A percentile compares a stretch with the other conserved stretches of the same genome.
Conservation (phyloP, 768 basidiomycete genomes). For the Boletus patriciae region DNA sequence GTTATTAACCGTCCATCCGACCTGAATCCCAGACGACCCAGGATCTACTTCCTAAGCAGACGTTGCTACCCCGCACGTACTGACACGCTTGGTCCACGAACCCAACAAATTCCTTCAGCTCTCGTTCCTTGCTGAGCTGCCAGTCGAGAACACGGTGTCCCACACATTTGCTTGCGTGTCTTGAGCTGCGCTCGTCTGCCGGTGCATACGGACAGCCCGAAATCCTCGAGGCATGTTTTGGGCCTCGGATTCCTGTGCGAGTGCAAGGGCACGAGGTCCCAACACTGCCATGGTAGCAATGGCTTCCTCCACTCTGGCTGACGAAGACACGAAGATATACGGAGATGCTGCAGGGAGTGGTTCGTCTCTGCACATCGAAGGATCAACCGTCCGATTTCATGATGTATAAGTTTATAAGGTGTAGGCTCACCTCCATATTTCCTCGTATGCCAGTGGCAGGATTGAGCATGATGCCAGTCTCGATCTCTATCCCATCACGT, state of each 20-base stretch:
- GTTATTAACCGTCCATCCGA: neutral
- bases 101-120: constrained; percentile 13
- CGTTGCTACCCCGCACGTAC: neutral
- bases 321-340: constrained; percentile 24
- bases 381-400: neutral
- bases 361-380: constrained; percentile 23
- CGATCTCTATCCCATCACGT: constrained; percentile 25
- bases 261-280: constrained; percentile 25
- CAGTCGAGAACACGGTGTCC: constrained; percentile 18
- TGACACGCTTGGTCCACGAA: neutral
- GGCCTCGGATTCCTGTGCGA: constrained; percentile 13
- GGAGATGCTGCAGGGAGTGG: constrained; percentile 9
- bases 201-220: constrained; percentile 20
- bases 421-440: constrained; percentile 23
- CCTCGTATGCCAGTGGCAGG: constrained; percentile 27
- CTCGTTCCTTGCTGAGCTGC: constrained; percentile 9
- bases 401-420: too few species aligned
- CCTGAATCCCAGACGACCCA: constrained; percentile 27
- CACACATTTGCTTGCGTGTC: neutral
- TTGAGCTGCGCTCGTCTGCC: neutral
- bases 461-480: constrained; percentile 25
- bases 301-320: constrained; percentile 9
- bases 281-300: constrained; percentile 25
- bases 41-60: constrained; percentile 11
- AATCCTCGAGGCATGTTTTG: constrained; percentile 1